phyloP scores from a whole-genome alignment of 2,329 filamentous ascomycete species.

The Elsinoe arachidis region DNA sequence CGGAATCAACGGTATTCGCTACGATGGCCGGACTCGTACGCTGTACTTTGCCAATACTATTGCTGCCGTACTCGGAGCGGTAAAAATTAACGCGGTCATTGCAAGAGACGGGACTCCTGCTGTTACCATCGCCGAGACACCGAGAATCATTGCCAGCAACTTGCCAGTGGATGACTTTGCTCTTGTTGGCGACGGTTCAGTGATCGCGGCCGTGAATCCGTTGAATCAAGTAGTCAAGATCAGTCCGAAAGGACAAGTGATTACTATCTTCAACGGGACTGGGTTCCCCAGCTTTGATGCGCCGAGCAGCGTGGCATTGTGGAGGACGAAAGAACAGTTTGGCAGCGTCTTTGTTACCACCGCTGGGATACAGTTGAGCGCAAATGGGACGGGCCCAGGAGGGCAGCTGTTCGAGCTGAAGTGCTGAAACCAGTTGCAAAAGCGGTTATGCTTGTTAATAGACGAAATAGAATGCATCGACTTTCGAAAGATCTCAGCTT shows the following conservation, averaged over 20 bases:
- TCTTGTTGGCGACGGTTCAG: background rate
- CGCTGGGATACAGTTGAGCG: background rate
- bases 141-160: background rate
- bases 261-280: background rate
- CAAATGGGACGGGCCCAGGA: constrained; percentile 1
- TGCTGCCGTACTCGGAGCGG: background rate
- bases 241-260: background rate
- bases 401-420: background rate
- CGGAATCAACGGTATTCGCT: background rate
- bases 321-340: background rate
- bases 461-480: background rate
- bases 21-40: background rate
- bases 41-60: constrained; percentile 3
- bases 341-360: background rate
- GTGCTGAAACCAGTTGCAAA: background rate
- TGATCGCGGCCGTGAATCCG: background rate
- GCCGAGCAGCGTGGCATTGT: background rate
- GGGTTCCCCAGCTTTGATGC: background rate
- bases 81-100: background rate
- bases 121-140: background rate
- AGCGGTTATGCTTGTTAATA: background rate
- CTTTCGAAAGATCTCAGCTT: background rate
- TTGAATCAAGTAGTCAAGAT: background rate
- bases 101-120: background rate
- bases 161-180: background rate